A percentile compares a stretch with the other conserved stretches of the same genome.
Conservation (phyloP, 164 flowering plant species). For the Umbilicus rupestris region DNA sequence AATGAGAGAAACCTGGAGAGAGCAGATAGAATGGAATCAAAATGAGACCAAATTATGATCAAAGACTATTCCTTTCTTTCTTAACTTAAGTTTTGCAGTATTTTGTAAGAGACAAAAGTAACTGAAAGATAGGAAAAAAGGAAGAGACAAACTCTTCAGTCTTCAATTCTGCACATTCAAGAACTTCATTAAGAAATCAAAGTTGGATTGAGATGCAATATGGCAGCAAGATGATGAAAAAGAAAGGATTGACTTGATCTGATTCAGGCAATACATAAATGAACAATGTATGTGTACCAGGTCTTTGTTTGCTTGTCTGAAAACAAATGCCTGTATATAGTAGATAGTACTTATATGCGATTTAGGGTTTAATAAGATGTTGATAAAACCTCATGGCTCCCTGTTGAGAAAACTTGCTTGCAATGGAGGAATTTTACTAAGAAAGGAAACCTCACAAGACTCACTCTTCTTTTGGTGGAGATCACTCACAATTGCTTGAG, state of each 20-base stretch:
- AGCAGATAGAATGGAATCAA: not conserved
- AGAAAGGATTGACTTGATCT: conserved; percentile 12
- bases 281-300: not conserved
- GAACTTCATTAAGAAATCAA: not conserved
- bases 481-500: no score
- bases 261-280: not conserved
- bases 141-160: not conserved
- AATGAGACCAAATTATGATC: not conserved
- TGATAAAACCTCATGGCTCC: not conserved
- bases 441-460: no score
- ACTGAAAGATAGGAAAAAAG: conserved; percentile 6
- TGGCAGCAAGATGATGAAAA: not conserved
- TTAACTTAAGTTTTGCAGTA: not conserved
- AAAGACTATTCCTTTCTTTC: not conserved
- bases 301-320: not conserved
- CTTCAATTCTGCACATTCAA: not conserved
- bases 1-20: not conserved
- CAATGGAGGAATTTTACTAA: no score
- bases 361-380: not conserved
- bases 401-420: no score
- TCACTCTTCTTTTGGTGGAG: no score
- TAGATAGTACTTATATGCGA: no score
- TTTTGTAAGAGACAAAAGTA: conserved; percentile 5
- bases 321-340: not conserved
- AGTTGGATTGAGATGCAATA: not conserved